These are phyloP conservation scores for Boechera retrofracta DNA, from an alignment of 345 rosid genomes.

Conservation along the genomic window DNA sequence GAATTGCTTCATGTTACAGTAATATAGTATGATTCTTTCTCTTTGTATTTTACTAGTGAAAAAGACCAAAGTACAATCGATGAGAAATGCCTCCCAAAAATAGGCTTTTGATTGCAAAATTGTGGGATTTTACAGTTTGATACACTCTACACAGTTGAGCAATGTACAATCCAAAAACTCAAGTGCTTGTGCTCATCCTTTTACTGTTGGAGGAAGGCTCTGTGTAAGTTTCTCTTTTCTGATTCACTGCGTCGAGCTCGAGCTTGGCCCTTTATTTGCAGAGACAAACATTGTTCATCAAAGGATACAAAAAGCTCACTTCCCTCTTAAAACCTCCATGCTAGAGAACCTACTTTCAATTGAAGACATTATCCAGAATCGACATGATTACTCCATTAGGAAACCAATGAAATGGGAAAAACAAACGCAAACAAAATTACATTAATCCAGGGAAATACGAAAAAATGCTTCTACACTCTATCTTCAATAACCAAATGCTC, in stretches of 20 bases:
- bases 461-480: background rate
- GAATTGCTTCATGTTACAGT: slow-evolving; percentile 39
- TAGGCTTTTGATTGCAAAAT: slow-evolving; percentile 4
- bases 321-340: background rate
- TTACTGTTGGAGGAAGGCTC: background rate
- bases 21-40: slow-evolving; percentile 43
- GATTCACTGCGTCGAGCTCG: background rate
- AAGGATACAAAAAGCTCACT: background rate
- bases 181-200: background rate
- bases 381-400: background rate
- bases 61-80: background rate
- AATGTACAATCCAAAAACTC: background rate
- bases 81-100: background rate
- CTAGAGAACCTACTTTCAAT: background rate
- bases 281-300: background rate
- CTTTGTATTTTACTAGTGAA: slow-evolving; percentile 11
- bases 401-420: no score
- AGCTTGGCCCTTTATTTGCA: background rate
- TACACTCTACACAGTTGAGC: background rate
- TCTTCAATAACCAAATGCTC: background rate
- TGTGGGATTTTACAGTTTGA: background rate
- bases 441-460: background rate
- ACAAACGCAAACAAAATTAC: background rate
- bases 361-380: background rate
- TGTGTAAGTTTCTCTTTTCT: background rate